Base-by-base conservation (phyloP, 2,329 filamentous ascomycete genomes). In the Verticillium nubilum region DNA sequence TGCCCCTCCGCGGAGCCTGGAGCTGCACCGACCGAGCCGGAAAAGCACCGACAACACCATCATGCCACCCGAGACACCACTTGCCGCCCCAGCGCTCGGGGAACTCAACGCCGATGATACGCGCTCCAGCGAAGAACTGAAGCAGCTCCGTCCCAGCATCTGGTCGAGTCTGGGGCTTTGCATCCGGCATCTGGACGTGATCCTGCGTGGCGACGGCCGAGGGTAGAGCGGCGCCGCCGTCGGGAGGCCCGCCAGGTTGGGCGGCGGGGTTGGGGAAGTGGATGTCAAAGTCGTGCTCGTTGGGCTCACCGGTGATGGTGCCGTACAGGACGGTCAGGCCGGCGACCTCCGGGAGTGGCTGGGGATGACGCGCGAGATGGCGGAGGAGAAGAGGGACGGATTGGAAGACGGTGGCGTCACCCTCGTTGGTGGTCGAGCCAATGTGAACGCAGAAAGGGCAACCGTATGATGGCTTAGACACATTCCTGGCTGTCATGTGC, bases 321-420 rank as follows among this genome's bases (percentile, higher is more conserved):
- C 62, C 62, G 60, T 78, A 78, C 4, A 72, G 59, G 3, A 78
- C 72, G 0, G 69, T 70, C 2, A 78, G 57, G 4, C 75, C 76
- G 0, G 72, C 63, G 12, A 78, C 67, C 0, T 67, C 60, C 0
- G 75, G 72, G 5, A 78, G 65, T 3, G 76, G 76, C 54, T 74
- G 75, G 0, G 75, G 72, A 56, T 78, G 76, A 1, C 72, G 69
- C 1, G 74, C 68, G 0, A 78, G 62, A 59, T 78, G 76, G 27
- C 68, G 69, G 35, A 78, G 65, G 17, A 78, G 70, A 31, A 73
- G 68, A 13, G 75, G 69, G 10, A 70, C 59, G 4, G 68, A 69
- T 2, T 68, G 64, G 62, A 78, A 78, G 6, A 77, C 74, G 9
- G 76, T 78, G 1, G 76, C 74, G 60, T 78, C 76, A 54, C 71